Base-by-base conservation (phyloP, 345 rosid genomes). In the Psidium friedrichsthalianum region DNA sequence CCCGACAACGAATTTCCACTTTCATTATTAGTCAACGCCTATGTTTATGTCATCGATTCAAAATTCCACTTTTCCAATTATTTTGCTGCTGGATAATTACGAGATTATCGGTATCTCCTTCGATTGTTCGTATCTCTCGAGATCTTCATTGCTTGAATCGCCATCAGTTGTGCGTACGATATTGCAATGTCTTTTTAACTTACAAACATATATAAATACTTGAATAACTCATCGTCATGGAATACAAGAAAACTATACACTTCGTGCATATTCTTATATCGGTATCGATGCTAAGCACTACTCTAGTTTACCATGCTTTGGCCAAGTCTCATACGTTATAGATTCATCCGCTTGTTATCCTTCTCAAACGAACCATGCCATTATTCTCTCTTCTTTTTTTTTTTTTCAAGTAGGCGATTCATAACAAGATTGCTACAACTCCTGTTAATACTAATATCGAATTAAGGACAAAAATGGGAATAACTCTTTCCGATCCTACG, bases 281-380 rank as follows among this genome's bases (percentile, higher is more conserved):
- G 55, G 20, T 52, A 14, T n/a, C 0, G 5, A 5, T 27, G 18
- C 20, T 18, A 6, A 18, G 27, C 13, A 27, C 6, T 27, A n/a
- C 15, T 59, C 18, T 18, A 0, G 4, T 59, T 59, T 59, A 58
- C 16, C 8, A 25, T 58, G 32, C 64, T 25, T n/a, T 1, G 7
- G 8, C 32, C 3, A 0, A 58, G n/a, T 58, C 32, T n/a, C 8
- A 16, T 0, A 1, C 11, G 27, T 0, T n/a, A 11, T 7, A 1
- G 16, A 58, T 58, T 24, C 13, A 56, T 2, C n/a, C 12, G 3
- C 14, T 57, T 57, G 11, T 57, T 57, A 5, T 57, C 29, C 11
- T 57, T 57, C 29, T 57, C 64, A 25, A 11, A 12, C 2, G 61
- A 57, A 5, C 6, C 0, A 11, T 25, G 29, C 29, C 29, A 10